Base-by-base conservation (phyloP, 805 yeast species). In the Teunomyces panamensis region DNA sequence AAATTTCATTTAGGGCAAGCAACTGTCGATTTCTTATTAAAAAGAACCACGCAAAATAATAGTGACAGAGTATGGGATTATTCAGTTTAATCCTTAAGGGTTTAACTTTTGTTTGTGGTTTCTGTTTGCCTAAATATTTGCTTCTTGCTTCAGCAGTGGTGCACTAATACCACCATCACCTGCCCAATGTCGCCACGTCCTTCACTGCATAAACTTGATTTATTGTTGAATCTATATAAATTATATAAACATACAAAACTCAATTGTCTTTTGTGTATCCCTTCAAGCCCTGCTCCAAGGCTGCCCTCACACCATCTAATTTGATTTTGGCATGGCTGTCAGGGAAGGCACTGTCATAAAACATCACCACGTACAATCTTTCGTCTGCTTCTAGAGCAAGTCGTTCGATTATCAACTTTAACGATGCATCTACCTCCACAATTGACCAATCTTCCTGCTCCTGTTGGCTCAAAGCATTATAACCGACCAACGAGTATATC, bases 91-190 rank as follows among this genome's bases (percentile, higher is more conserved):
- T 32, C 34, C 14, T 13, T 6, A 13, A 32, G 34, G 9, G 10
- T 7, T 13, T 4, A 83, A 87, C 0, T 92, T 80, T 62, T 83
- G 83, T 54, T 70, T 74, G 43, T 76, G 75, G 41, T 63, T 71
- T 30, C 72, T 32, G 13, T 32, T n/a, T 6, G 34, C 34, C 34
- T n/a, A 13, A 29, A 32, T 13, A 32, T 32, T 13, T 20, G 24
- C 24, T 20, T 20, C 6, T 20, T 20, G 24, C 24, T 20, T 20
- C 24, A 5, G 24, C 24, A 20, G 6, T 5, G 24, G 24, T 6
- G 2, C 6, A 1, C 24, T 5, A 20, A 20, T 6, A 5, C 24
- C 24, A 20, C 24, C 24, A 20, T 20, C 24, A 20, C 24, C 24
- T 20, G 24, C 34, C 34, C 8, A 13, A 32, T 5, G 34, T 32